These are phyloP conservation scores for Cryptosporidium xiaoi DNA, from an alignment of 169 alveolate genomes.

Conservation along the genomic window DNA sequence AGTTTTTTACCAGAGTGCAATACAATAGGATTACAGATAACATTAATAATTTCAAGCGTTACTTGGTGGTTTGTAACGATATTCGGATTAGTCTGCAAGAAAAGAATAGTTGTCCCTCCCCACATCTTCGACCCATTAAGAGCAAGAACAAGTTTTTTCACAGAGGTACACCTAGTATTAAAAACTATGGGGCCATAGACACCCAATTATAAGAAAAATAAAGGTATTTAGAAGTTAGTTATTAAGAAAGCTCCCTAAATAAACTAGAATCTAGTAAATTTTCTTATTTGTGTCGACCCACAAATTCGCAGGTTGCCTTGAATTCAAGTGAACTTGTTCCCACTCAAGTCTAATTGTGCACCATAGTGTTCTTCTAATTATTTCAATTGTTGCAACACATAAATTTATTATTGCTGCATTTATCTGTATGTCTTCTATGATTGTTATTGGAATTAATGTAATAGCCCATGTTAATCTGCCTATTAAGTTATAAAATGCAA, in stretches of 20 bases:
- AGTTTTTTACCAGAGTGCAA: slow-evolving; percentile 79
- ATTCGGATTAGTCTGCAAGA: slow-evolving; percentile 49
- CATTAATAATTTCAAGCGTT: slow-evolving; percentile 46
- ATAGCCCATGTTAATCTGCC: slow-evolving; percentile 86
- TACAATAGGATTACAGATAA: slow-evolving; percentile 61
- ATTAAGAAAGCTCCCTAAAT: background rate
- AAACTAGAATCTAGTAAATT: background rate
- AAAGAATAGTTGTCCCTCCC: slow-evolving; percentile 63
- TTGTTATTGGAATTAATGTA: slow-evolving; percentile 82
- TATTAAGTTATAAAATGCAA: slow-evolving; percentile 78
- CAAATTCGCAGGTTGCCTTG: slow-evolving; percentile 67
- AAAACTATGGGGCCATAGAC: slow-evolving; percentile 65
- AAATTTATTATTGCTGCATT: slow-evolving; percentile 68
- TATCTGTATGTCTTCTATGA: slow-evolving; percentile 73
- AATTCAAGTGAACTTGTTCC: slow-evolving; percentile 71
- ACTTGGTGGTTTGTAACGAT: slow-evolving; percentile 66
- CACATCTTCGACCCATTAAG: slow-evolving; percentile 70
- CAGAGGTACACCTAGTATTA: slow-evolving; percentile 64
- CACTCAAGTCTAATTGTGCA: slow-evolving; percentile 74
- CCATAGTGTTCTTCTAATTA: slow-evolving; percentile 65
- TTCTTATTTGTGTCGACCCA: slow-evolving; percentile 36
- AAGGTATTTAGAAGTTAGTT: background rate
- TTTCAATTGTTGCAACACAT: slow-evolving; percentile 56
- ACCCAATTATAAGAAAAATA: background rate
- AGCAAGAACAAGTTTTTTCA: slow-evolving; percentile 47